Conservation (phyloP, 2,329 filamentous ascomycete genomes). For the Aspergillus fructus region DNA sequence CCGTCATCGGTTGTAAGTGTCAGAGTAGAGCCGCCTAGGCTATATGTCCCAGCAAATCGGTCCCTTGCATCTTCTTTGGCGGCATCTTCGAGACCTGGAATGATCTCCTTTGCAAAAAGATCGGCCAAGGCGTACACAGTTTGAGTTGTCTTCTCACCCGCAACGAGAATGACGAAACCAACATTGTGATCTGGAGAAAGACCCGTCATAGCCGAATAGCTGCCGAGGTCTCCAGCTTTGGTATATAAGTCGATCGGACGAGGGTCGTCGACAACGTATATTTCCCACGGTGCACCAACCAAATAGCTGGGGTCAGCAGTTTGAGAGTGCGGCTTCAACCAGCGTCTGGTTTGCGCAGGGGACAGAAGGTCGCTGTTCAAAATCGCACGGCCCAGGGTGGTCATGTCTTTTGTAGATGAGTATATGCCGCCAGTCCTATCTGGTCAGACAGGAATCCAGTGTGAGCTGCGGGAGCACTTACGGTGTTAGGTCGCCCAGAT, state of each 20-base stretch:
- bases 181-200: constrained; percentile 27
- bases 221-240: constrained; percentile 26
- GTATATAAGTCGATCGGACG: constrained; percentile 25
- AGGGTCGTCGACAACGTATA: constrained; percentile 22
- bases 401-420: constrained; percentile 45
- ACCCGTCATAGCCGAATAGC: constrained; percentile 24
- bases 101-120: constrained; percentile 14
- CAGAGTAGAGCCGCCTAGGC: constrained; percentile 17
- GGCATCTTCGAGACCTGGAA: constrained; percentile 22
- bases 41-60: constrained; percentile 21
- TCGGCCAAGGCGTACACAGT: constrained; percentile 14
- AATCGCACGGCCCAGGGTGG: constrained; percentile 46
- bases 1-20: constrained; percentile 20
- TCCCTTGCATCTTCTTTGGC: constrained; percentile 22
- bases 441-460: not conserved
- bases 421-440: constrained; percentile 45
- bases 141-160: constrained; percentile 14
- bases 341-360: constrained; percentile 39
- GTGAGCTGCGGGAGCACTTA: constrained; percentile 23
- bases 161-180: constrained; percentile 24
- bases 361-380: constrained; percentile 39
- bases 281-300: constrained; percentile 49
- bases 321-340: constrained; percentile 45
- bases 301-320: constrained; percentile 40
- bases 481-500: constrained; percentile 43